A percentile compares a stretch with the other conserved stretches of the same genome.
Conservation (phyloP, 495 filamentous ascomycete species). For the Amniculicola lignicola region DNA sequence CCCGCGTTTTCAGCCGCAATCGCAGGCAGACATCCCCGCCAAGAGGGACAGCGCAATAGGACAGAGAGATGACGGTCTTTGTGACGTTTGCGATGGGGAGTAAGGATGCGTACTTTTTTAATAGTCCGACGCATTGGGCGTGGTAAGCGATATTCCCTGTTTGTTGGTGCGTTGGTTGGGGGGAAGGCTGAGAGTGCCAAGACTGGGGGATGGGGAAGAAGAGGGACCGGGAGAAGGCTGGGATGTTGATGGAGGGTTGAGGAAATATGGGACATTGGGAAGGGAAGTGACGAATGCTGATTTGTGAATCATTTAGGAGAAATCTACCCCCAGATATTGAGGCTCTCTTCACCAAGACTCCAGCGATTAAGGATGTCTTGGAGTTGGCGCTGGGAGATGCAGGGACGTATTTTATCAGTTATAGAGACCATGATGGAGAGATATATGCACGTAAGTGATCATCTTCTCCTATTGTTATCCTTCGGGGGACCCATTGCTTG, state of each 20-base stretch:
- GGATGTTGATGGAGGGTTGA: no score
- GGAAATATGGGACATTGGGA: no score
- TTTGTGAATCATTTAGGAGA: constrained; percentile 17
- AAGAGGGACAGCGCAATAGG: no score
- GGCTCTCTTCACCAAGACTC: constrained; percentile 28
- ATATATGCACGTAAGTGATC: constrained; percentile 27
- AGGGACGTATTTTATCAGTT: constrained; percentile 29
- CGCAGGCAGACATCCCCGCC: no score
- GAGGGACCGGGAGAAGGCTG: no score
- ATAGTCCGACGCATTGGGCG: constrained; percentile 31
- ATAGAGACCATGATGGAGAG: constrained; percentile 23
- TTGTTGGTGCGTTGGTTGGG: no score
- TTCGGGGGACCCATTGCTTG: no score
- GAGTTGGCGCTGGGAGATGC: constrained; percentile 24
- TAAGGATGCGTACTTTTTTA: constrained; percentile 33
- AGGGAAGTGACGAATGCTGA: background rate
- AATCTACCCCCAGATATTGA: constrained; percentile 31
- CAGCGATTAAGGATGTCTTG: constrained; percentile 26
- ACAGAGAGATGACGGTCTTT: constrained; percentile 22
- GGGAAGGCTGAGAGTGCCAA: no score
- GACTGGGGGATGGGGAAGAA: no score
- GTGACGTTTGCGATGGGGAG: constrained; percentile 27
- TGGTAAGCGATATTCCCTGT: constrained; percentile 18
- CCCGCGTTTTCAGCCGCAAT: no score
- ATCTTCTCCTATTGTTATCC: no score